Percentiles rank a stretch among this genome's conserved stretches.
These are phyloP conservation scores for Penicillium goetzii DNA, from an alignment of 495 filamentous ascomycete genomes.

Conservation along the genomic window DNA sequence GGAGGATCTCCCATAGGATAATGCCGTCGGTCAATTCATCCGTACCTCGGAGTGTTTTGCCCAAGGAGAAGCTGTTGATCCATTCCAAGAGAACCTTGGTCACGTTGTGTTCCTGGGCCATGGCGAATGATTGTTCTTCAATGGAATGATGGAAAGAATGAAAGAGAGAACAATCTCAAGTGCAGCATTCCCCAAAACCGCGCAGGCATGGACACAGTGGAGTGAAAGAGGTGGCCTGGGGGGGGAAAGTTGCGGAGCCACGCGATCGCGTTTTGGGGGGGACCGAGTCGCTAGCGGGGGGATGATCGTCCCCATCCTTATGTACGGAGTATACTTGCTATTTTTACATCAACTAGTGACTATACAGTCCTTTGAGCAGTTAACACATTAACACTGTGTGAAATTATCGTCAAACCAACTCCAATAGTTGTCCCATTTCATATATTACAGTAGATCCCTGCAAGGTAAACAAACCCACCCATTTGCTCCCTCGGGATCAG, in stretches of 20 bases:
- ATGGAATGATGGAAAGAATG: constrained; percentile 20
- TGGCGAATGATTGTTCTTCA: constrained; percentile 27
- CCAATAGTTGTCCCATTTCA: not conserved
- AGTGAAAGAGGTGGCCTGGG: constrained; percentile 16
- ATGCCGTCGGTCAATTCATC: constrained; percentile 76
- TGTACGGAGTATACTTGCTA: not conserved
- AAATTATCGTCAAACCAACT: not conserved
- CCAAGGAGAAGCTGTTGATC: constrained; percentile 58
- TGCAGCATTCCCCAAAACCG: constrained; percentile 26
- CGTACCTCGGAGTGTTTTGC: constrained; percentile 49
- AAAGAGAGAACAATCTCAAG: constrained; percentile 7
- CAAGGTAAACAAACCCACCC: not conserved
- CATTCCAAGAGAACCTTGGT: constrained; percentile 61
- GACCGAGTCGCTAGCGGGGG: constrained; percentile 17
- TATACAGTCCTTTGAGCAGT: not conserved
- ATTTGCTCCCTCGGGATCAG: not conserved
- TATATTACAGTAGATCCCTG: not conserved
- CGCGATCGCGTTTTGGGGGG: constrained; percentile 26
- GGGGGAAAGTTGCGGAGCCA: constrained; percentile 25
- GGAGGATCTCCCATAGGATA: constrained; percentile 70
- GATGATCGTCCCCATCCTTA: constrained; percentile 20
- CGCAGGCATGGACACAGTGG: constrained; percentile 2
- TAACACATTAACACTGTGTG: not conserved
- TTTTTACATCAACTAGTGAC: not conserved
- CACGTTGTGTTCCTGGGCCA: constrained; percentile 51